Percentiles rank a stretch among this genome's conserved stretches.
These are phyloP conservation scores for Phyllostachys edulis DNA, from an alignment of 176 grass and related monocot genomes.

Conservation along the genomic window DNA sequence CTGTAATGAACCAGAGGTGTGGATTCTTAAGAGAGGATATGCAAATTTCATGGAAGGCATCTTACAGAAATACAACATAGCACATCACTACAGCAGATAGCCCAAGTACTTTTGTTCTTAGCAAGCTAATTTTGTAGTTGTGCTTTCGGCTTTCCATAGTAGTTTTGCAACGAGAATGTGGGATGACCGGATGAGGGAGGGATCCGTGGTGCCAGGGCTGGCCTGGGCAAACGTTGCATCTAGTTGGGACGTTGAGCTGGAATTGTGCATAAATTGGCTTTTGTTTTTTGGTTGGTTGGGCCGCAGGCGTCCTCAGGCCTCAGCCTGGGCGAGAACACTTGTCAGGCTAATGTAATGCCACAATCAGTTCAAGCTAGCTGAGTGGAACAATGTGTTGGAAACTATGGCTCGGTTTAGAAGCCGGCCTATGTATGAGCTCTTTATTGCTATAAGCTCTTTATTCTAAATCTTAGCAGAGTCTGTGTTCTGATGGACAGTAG, in stretches of 20 bases:
- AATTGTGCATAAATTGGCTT: background rate
- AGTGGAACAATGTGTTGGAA: too few species aligned
- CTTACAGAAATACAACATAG: background rate
- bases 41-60: background rate
- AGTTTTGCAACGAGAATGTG: background rate
- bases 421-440: too few species aligned
- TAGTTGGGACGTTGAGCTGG: background rate
- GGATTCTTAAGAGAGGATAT: background rate
- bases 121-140: background rate
- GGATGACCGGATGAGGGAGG: background rate
- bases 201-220: background rate
- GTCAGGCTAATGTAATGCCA: background rate
- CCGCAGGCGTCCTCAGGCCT: background rate
- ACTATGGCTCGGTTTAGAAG: too few species aligned
- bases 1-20: background rate
- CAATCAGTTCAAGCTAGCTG: background rate
- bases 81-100: too few species aligned
- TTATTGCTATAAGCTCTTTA: too few species aligned
- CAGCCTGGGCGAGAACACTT: background rate
- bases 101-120: background rate
- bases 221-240: background rate
- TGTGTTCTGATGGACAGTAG: too few species aligned
- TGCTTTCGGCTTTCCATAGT: background rate
- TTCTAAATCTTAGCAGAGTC: too few species aligned
- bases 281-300: background rate